Evolutionary conservation across 2,329 filamentous ascomycete genomes (phyloP), one percentile per base, ranked within the genome.

Genomic region (Epichloe typhina): DNA sequence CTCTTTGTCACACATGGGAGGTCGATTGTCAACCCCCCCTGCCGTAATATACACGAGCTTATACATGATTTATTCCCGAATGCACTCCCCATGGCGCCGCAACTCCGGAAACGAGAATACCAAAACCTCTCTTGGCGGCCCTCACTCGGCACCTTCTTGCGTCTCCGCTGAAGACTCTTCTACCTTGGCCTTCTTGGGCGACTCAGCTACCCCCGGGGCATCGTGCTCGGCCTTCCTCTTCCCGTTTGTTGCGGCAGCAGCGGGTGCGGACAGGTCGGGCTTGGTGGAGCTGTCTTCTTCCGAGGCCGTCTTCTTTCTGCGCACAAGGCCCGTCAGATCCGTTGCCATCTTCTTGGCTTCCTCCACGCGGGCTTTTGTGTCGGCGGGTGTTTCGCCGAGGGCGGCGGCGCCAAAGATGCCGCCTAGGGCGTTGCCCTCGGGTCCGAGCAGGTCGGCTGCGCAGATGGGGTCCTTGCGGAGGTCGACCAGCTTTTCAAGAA

Each of bases 261-360:
- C 37, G 35, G 36, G 17, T 7, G 41, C 17, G 21, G 64, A 49
- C 5, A 52, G 36, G 9, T 54, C 40, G 17, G 56, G 38, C 15
- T 51, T 44, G 5, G 54, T 52, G 3, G 56, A 42, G 1, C 44
- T 19, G 33, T 52, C 57, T 8, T 61, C 59, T 45, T 62, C 65
- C 61, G 72, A 71, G 54, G 63, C 59, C 8, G 11, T 6, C 66
- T 80, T 81, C 62, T 83, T 89, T 61, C 83, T 90, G 59, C 84
- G 81, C 42, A 91, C 83, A 44, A 91, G 71, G n/a, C 82, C 77
- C 0, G 77, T 80, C 13, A 94, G 70, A 61, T 93, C 86, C 15
- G 77, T 88, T 6, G 87, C 87, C 7, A 72, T 76, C 68, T 83
- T 84, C 59, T 82, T 86, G 31, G 83, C 86, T 62, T 89, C 83